Conservation (phyloP, 2,329 filamentous ascomycete genomes). For the Cryphonectria japonica region DNA sequence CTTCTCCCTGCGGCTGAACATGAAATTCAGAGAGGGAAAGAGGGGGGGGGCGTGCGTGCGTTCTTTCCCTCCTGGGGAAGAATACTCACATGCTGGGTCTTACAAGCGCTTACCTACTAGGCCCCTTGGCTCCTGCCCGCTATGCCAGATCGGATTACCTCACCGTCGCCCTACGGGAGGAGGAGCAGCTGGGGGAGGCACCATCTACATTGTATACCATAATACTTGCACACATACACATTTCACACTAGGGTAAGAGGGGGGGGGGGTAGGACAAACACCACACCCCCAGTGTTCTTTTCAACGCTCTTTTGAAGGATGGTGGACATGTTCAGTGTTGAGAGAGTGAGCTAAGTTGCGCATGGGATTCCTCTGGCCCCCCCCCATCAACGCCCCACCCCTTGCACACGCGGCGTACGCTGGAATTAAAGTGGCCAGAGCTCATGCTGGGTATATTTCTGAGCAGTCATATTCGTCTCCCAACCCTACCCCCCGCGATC, state of each 20-base stretch:
- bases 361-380: background rate
- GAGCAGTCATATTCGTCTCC: constrained; percentile 15
- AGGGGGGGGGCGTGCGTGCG: too few relatives aligned
- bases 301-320: background rate
- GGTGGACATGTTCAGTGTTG: background rate
- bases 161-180: background rate
- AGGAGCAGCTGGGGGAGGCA: background rate
- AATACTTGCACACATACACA: background rate
- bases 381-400: background rate
- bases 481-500: too few relatives aligned
- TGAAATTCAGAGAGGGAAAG: background rate
- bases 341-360: background rate
- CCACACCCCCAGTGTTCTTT: background rate
- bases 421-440: background rate
- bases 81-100: background rate
- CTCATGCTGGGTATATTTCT: constrained; percentile 5
- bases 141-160: constrained; percentile 1
- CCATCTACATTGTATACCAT: background rate
- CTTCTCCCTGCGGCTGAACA: background rate
- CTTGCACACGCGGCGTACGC: background rate
- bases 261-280: background rate
- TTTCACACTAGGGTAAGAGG: too few relatives aligned
- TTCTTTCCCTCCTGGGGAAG: background rate
- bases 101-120: background rate
- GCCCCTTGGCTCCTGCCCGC: background rate